Evolutionary conservation across 768 basidiomycete species (phyloP).

Genomic region (Trametes sanguinea): DNA sequence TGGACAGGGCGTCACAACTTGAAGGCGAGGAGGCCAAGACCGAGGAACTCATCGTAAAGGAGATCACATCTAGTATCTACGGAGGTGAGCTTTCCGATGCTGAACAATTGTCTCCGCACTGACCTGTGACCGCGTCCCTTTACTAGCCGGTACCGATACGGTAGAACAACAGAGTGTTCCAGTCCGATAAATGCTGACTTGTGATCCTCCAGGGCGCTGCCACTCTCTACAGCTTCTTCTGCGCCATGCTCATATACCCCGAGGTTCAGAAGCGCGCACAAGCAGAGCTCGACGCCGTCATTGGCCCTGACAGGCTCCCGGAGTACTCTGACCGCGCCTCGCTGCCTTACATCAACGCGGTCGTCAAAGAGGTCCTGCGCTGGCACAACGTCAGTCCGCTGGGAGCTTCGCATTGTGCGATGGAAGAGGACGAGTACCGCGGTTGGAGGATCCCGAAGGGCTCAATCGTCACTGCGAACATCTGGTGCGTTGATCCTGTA

Average conservation of each 20-base stretch:
- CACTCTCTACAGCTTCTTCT: conserved; percentile 11
- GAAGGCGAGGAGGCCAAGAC: not conserved
- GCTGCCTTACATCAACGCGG: conserved; percentile 19
- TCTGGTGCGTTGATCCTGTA: conserved; percentile 10
- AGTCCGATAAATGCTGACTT: not conserved
- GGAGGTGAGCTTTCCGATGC: not conserved
- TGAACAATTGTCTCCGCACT: not conserved
- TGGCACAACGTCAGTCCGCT: conserved; percentile 17
- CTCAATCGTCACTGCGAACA: conserved; percentile 20
- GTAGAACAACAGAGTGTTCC: not conserved
- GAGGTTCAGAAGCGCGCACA: conserved; percentile 15
- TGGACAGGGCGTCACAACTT: not conserved
- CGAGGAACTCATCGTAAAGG: conserved; percentile 3
- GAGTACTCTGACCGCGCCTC: conserved; percentile 17
- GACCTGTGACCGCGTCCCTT: not conserved
- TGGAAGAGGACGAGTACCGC: conserved; percentile 41
- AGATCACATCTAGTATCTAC: conserved; percentile 4
- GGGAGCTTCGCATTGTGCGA: conserved; percentile 33
- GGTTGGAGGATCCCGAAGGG: conserved; percentile 42
- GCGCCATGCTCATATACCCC: conserved; percentile 14
- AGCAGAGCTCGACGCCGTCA: conserved; percentile 21
- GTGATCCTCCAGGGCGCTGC: not conserved
- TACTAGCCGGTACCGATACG: conserved; percentile 4
- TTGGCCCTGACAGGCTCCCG: conserved; percentile 19
- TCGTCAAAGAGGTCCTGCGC: conserved; percentile 21